Base-by-base conservation (phyloP, 2,329 filamentous ascomycete genomes). In the Epichloe coenophiala region DNA sequence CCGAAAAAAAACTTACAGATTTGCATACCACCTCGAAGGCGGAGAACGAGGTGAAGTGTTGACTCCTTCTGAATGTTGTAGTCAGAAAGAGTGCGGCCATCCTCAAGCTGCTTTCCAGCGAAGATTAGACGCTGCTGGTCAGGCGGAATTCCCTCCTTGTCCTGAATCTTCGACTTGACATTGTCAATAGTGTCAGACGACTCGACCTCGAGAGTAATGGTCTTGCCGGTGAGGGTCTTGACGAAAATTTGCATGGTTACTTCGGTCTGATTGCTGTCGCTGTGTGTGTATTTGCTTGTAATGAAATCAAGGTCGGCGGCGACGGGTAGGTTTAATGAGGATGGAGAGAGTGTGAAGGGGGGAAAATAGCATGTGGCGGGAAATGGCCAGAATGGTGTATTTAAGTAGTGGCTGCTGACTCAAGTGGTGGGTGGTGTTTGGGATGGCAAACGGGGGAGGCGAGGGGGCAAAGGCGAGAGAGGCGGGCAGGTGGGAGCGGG, bases 141-240 rank as follows among this genome's bases (percentile, higher is more conserved):
- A n/a, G n/a, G n/a, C n/a, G n/a, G n/a, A n/a, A n/a, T n/a, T n/a
- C n/a, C n/a, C n/a, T n/a, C n/a, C n/a, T n/a, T n/a, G n/a, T n/a
- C n/a, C n/a, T n/a, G n/a, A n/a, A n/a, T n/a, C n/a, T n/a, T n/a
- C n/a, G n/a, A n/a, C n/a, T n/a, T n/a, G n/a, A n/a, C n/a, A n/a
- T n/a, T n/a, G n/a, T n/a, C n/a, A n/a, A n/a, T n/a, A n/a, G n/a
- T n/a, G n/a, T n/a, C n/a, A n/a, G n/a, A n/a, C n/a, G n/a, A n/a
- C n/a, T n/a, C n/a, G n/a, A n/a, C n/a, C n/a, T n/a, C n/a, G n/a
- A n/a, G n/a, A n/a, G n/a, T n/a, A 59, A 70, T 69, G 56, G 66
- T 69, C 67, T 70, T 69, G 64, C 89, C 89, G 71, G 90, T 95
- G 63, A 95, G 69, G 71, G 52, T 17, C 47, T 41, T 47, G 31